These are phyloP conservation scores for Globisporangium echinulatum DNA, from an alignment of 352 stramenopile genomes.

Conservation along the genomic window DNA sequence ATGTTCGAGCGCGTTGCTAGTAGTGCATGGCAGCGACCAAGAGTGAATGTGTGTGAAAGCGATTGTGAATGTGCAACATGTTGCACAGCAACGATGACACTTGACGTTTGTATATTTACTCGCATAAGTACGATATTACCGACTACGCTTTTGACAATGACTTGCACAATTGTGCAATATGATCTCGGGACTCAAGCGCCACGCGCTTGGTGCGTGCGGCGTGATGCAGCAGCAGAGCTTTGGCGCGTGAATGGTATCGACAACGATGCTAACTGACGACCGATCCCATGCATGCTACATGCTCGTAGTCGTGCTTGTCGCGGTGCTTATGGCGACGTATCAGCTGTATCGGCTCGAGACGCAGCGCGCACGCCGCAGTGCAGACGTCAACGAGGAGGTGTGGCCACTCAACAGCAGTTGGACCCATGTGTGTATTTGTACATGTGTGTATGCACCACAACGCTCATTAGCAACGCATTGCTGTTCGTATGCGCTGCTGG, in stretches of 20 bases:
- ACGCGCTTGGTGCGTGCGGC: conserved; percentile 26
- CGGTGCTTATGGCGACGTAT: conserved; percentile 50
- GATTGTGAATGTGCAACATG: too few species aligned
- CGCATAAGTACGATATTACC: too few species aligned
- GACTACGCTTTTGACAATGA: neutral
- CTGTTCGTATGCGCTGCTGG: too few species aligned
- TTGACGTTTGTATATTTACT: too few species aligned
- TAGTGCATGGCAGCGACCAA: too few species aligned
- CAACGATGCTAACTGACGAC: too few species aligned
- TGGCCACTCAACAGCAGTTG: neutral
- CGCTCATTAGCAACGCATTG: too few species aligned
- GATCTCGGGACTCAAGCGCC: conserved; percentile 20
- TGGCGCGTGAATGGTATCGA: neutral
- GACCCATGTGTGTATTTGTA: neutral
- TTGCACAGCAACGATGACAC: too few species aligned
- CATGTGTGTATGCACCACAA: neutral
- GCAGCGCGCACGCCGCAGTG: conserved; percentile 22
- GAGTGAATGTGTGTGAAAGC: too few species aligned
- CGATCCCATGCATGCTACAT: neutral
- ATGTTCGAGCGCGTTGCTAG: too few species aligned
- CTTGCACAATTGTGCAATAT: neutral
- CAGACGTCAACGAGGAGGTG: conserved; percentile 36
- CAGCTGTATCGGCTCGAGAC: conserved; percentile 50
- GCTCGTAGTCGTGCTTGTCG: conserved; percentile 44
- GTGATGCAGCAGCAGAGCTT: neutral